Base-by-base conservation (phyloP, 1,139 yeast genomes). In the Pichia sp. region DNA sequence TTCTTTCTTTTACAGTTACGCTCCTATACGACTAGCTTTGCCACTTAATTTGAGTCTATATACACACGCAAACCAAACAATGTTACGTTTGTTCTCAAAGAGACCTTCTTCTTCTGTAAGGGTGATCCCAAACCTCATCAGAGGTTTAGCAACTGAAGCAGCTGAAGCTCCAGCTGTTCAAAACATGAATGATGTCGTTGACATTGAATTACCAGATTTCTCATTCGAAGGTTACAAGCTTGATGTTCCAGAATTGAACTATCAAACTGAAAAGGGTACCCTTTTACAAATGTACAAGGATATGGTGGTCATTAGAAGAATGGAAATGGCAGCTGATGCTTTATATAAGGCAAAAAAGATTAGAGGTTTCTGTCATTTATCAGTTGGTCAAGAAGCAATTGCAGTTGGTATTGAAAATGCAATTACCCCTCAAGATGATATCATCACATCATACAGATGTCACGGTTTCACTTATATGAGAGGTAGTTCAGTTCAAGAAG, bases 241-340 rank as follows among this genome's bases (percentile, higher is more conserved):
- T 50, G 94, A 83, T 19, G 74, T 72, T 13, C 96, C 96, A 37
- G 69, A 72, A 35, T 68, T 82, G 53, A 65, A 67, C 34, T 83
- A 84, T 58, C 78, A 79, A 60, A 79, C 95, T 39, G 78, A 85
- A 54, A 87, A 86, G 72, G 74, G 74, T 33, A 73, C 80, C 39
- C 67, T 91, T 53, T 69, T 91, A 58, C 78, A 86, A 59, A 87
- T 91, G 96, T 91, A 88, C 76, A 85, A 86, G 68, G 95, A 91
- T 59, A 88, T 91, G 96, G 76, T 83, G 49, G 66, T 82, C 51
- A 79, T 88, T 58, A 78, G 98, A 72, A 84, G 98, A 67, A 79
- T 91, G 91, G 98, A 91, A 69, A 88, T 91, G 96, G 95, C 96
- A 26, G 78, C 97, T 41, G 98, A 91, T 60, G 97, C 97, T 25